Percentiles rank a stretch among this genome's conserved stretches.
Conservation (phyloP, 192 early-diverging fungal genomes). For the Dissophora globulifera region DNA sequence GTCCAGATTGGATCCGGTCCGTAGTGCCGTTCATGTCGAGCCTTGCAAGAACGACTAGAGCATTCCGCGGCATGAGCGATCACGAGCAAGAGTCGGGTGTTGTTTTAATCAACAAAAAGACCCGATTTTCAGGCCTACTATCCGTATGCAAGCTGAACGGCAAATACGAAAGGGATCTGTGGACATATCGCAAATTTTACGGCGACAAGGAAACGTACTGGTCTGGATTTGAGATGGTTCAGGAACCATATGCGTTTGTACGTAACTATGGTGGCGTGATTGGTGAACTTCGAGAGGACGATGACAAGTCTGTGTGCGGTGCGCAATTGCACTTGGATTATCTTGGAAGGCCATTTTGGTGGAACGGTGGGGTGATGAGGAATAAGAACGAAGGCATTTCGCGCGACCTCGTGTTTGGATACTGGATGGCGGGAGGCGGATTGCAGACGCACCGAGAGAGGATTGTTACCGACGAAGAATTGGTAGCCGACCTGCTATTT, state of each 20-base stretch:
- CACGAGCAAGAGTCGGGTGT: conserved; percentile 73
- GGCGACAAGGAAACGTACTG: conserved; percentile 79
- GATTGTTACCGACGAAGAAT: not conserved
- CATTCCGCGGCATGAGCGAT: conserved; percentile 36
- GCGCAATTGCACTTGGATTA: conserved; percentile 55
- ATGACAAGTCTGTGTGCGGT: conserved; percentile 52
- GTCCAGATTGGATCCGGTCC: conserved; percentile 57
- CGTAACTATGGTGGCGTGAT: conserved; percentile 57
- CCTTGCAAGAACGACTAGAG: conserved; percentile 43
- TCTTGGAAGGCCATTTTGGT: conserved; percentile 55
- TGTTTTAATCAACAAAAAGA: conserved; percentile 60
- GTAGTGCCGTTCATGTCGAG: conserved; percentile 55
- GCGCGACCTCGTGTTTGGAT: conserved; percentile 25
- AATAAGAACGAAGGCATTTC: conserved; percentile 42
- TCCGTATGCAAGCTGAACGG: conserved; percentile 64
- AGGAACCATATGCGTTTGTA: conserved; percentile 61
- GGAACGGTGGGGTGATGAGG: conserved; percentile 57
- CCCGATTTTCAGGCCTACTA: conserved; percentile 56
- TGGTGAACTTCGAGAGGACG: conserved; percentile 55
- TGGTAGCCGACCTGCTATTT: not conserved
- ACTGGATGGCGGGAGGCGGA: conserved; percentile 14
- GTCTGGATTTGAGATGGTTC: conserved; percentile 69
- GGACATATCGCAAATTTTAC: conserved; percentile 52
- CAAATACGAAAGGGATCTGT: conserved; percentile 46
- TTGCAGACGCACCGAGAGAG: conserved; percentile 3